Evolutionary conservation across 805 yeast species (phyloP).

Genomic region (Zygosaccharomyces bisporus): DNA sequence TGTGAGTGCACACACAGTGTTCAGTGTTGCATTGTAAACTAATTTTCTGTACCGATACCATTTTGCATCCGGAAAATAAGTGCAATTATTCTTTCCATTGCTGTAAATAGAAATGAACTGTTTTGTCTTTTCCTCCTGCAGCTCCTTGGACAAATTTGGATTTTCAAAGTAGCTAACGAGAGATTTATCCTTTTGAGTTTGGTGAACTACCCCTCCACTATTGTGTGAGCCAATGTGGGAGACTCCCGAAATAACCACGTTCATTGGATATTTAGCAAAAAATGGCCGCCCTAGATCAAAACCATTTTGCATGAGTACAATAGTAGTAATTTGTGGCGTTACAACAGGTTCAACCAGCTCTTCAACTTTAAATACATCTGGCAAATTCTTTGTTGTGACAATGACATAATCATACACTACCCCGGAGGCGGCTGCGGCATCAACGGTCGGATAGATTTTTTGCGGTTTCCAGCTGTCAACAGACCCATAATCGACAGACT

Average conservation of each 20-base stretch:
- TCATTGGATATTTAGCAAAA: constrained; percentile 47
- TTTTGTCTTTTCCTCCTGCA: constrained; percentile 36
- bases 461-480: constrained; percentile 49
- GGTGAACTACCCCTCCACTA: constrained; percentile 43
- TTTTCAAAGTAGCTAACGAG: constrained; percentile 49
- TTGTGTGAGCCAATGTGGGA: constrained; percentile 57
- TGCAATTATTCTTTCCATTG: constrained; percentile 41
- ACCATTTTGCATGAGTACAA: constrained; percentile 61
- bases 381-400: constrained; percentile 60
- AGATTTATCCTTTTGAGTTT: constrained; percentile 45
- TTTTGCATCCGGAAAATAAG: constrained; percentile 44
- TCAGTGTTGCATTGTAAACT: constrained; percentile 64
- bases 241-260: constrained; percentile 56
- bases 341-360: constrained; percentile 51
- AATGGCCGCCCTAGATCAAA: constrained; percentile 56
- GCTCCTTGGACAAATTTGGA: constrained; percentile 27
- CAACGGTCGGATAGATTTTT: constrained; percentile 38
- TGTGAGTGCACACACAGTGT: constrained; percentile 58
- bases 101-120: constrained; percentile 46
- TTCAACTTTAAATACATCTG: constrained; percentile 55
- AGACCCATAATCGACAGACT: constrained; percentile 56
- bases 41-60: constrained; percentile 62
- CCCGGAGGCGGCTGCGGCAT: constrained; percentile 38
- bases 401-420: constrained; percentile 51
- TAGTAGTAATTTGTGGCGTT: constrained; percentile 39